Conservation (phyloP, 2,329 filamentous ascomycete genomes). For the Xylariaceae sp. region DNA sequence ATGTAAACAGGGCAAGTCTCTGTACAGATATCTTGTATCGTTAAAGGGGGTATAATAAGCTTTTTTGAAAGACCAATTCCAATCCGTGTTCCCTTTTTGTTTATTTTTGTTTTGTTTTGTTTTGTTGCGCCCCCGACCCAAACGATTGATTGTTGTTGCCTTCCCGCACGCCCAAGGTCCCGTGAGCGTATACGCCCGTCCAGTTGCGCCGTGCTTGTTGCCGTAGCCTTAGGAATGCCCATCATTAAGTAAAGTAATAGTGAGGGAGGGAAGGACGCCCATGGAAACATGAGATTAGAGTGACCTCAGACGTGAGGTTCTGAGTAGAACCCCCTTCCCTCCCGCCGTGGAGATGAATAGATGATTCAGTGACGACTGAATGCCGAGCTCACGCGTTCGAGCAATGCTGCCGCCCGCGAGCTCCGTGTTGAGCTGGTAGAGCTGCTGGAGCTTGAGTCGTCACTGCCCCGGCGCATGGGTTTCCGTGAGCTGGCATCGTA, state of each 20-base stretch:
- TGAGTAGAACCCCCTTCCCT: too few species aligned
- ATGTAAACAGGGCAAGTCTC: too few species aligned
- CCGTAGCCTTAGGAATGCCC: background rate
- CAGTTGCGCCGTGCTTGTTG: background rate
- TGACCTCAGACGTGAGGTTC: background rate
- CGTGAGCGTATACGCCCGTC: background rate
- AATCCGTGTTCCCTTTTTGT: too few species aligned
- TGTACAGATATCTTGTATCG: too few species aligned
- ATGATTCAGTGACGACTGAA: slow-evolving; percentile 28
- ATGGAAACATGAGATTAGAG: background rate
- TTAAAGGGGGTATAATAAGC: too few species aligned
- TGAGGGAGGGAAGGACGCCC: background rate
- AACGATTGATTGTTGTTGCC: background rate
- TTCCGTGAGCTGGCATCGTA: slow-evolving; percentile 25
- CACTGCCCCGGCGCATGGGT: slow-evolving; percentile 15
- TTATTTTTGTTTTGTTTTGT: too few species aligned
- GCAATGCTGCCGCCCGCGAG: slow-evolving; percentile 33
- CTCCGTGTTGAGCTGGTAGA: slow-evolving; percentile 19
- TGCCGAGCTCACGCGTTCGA: slow-evolving; percentile 38
- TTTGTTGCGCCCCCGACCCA: background rate
- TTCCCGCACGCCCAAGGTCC: background rate
- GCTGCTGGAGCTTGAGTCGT: slow-evolving; percentile 28
- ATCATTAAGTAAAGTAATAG: background rate
- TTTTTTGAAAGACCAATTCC: too few species aligned
- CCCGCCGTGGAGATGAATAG: too few species aligned